These are phyloP conservation scores for Barnettozyma californica DNA, from an alignment of 805 yeast species.

Conservation along the genomic window DNA sequence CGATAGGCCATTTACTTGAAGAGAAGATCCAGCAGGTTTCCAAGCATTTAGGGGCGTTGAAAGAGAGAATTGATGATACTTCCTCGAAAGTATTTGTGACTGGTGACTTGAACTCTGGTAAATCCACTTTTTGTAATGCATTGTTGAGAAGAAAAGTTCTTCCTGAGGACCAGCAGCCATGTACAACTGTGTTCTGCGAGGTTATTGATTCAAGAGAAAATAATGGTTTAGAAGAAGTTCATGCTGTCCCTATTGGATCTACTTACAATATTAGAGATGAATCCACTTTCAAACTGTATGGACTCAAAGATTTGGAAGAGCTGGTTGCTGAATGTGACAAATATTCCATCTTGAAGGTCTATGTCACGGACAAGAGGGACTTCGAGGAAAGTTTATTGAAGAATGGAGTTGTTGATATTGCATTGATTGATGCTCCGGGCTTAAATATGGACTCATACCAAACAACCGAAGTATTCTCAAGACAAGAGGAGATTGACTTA, in stretches of 20 bases:
- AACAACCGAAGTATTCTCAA: slow-evolving; percentile 89
- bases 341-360: slow-evolving; percentile 71
- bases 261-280: slow-evolving; percentile 43
- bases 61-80: slow-evolving; percentile 84
- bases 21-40: slow-evolving; percentile 60
- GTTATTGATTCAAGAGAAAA: slow-evolving; percentile 81
- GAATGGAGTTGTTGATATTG: slow-evolving; percentile 89
- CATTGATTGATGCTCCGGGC: slow-evolving; percentile 96
- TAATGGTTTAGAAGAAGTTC: slow-evolving; percentile 79
- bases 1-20: slow-evolving; percentile 65
- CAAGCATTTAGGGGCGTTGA: slow-evolving; percentile 64
- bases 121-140: slow-evolving; percentile 93
- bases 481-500: slow-evolving; percentile 95
- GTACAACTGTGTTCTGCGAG: slow-evolving; percentile 94
- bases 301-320: slow-evolving; percentile 52
- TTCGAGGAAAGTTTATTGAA: slow-evolving; percentile 64
- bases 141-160: slow-evolving; percentile 67
- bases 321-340: slow-evolving; percentile 71
- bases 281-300: slow-evolving; percentile 54
- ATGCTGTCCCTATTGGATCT: slow-evolving; percentile 66
- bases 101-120: slow-evolving; percentile 96
- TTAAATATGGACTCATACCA: slow-evolving; percentile 88
- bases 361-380: slow-evolving; percentile 69
- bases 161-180: slow-evolving; percentile 97
- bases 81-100: slow-evolving; percentile 92